A percentile compares a stretch with the other conserved stretches of the same genome.
Conservation (phyloP, 176 grass and related monocot genomes). For the Raddia distichophylla region DNA sequence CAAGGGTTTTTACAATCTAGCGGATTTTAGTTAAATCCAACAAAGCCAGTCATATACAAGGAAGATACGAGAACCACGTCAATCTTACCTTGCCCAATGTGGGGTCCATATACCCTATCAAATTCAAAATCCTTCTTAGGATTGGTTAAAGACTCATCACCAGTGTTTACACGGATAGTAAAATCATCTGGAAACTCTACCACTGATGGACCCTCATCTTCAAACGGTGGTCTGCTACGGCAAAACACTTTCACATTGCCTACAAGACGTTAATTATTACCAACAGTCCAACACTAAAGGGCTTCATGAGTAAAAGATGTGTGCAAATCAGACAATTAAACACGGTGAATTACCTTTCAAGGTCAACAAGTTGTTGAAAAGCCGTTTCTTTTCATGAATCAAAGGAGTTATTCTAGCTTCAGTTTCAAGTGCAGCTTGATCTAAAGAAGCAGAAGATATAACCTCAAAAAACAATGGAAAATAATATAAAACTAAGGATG, state of each 20-base stretch:
- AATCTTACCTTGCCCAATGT: conserved; percentile 87
- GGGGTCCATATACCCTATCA: conserved; percentile 91
- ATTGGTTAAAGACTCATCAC: conserved; percentile 86
- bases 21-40: not conserved
- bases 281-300: conserved; percentile 24
- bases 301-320: conserved; percentile 32
- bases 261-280: conserved; percentile 50
- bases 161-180: conserved; percentile 88
- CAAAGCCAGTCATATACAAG: conserved; percentile 20
- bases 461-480: conserved; percentile 36
- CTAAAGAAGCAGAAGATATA: conserved; percentile 50
- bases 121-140: conserved; percentile 98
- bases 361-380: conserved; percentile 95
- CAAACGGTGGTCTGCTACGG: conserved; percentile 84
- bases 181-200: conserved; percentile 97
- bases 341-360: conserved; percentile 64
- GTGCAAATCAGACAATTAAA: conserved; percentile 23
- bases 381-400: conserved; percentile 89
- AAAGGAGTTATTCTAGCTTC: conserved; percentile 89
- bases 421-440: conserved; percentile 95
- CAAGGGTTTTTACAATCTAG: conserved; percentile 6
- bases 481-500: conserved; percentile 17
- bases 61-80: not conserved
- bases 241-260: conserved; percentile 95
- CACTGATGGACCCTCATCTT: conserved; percentile 73